A percentile compares a stretch with the other conserved stretches of the same genome.
These are phyloP conservation scores for Candida sanyaensis DNA, from an alignment of 1,139 yeast genomes.

Conservation along the genomic window DNA sequence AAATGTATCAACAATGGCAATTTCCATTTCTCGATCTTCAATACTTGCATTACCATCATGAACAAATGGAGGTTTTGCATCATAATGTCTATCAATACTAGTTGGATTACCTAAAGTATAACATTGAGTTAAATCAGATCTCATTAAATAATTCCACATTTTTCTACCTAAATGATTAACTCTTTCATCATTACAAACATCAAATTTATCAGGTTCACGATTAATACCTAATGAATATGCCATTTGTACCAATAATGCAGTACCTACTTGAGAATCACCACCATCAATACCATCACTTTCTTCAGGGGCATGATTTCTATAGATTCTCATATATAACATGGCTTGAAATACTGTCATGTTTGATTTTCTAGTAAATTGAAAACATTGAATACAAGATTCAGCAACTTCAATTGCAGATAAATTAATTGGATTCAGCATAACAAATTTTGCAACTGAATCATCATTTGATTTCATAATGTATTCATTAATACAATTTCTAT, in stretches of 20 bases:
- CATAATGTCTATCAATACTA: slow-evolving; percentile 23
- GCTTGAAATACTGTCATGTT: slow-evolving; percentile 55
- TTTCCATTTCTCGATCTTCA: slow-evolving; percentile 24
- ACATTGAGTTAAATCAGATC: slow-evolving; percentile 28
- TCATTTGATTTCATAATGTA: slow-evolving; percentile 24
- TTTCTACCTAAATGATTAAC: slow-evolving; percentile 48
- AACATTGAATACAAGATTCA: slow-evolving; percentile 53
- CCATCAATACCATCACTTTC: slow-evolving; percentile 53
- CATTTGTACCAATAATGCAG: slow-evolving; percentile 41
- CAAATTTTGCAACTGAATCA: slow-evolving; percentile 32
- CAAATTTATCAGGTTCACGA: slow-evolving; percentile 39
- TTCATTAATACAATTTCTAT: slow-evolving; percentile 30
- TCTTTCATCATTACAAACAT: slow-evolving; percentile 23
- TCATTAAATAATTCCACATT: slow-evolving; percentile 45
- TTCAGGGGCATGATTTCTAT: slow-evolving; percentile 49
- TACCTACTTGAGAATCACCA: slow-evolving; percentile 41
- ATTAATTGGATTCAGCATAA: slow-evolving; percentile 51
- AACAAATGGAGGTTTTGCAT: slow-evolving; percentile 29
- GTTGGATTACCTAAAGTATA: slow-evolving; percentile 33
- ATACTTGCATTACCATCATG: slow-evolving; percentile 26
- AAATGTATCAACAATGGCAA: slow-evolving; percentile 18
- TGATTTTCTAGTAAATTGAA: slow-evolving; percentile 48
- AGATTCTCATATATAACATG: slow-evolving; percentile 36
- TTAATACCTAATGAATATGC: slow-evolving; percentile 50
- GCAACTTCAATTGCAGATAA: slow-evolving; percentile 49